phyloP scores from a whole-genome alignment of 306 rosid species.

The Acmispon strigosus region DNA sequence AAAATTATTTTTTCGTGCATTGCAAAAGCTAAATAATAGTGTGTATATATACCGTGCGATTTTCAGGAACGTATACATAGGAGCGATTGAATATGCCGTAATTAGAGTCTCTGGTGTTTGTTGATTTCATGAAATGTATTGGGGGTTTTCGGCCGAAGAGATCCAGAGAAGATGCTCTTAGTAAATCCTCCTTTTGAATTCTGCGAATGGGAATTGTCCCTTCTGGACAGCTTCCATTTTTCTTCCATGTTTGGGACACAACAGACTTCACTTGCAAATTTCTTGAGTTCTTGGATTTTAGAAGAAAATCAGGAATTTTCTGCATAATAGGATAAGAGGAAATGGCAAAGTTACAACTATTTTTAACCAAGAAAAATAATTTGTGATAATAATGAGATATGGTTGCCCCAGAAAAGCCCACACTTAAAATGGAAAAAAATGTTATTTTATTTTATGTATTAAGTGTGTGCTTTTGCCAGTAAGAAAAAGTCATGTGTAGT shows the following conservation, averaged over 20 bases:
- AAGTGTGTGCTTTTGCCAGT: no score
- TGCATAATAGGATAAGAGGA: not conserved
- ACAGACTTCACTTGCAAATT: no score
- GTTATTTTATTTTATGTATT: no score
- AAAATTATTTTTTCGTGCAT: no score
- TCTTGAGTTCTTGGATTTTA: conserved; percentile 2
- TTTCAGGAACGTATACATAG: not conserved
- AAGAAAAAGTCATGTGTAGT: no score
- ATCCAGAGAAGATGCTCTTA: conserved; percentile 34
- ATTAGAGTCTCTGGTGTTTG: not conserved
- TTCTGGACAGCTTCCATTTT: conserved; percentile 58
- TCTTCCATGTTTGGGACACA: conserved; percentile 51
- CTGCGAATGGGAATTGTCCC: conserved; percentile 65
- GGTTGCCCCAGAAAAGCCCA: no score
- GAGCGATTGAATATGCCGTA: not conserved
- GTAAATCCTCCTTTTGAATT: conserved; percentile 31
- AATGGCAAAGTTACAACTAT: no score
- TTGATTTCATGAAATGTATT: not conserved
- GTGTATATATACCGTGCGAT: conserved; percentile 34
- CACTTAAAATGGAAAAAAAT: no score
- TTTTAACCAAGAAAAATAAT: no score
- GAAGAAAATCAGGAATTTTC: conserved; percentile 31
- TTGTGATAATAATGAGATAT: no score
- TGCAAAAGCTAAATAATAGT: no score
- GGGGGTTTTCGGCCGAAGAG: conserved; percentile 43